Evolutionary conservation across 305 asterid species (phyloP), one percentile per base, ranked within the genome.

Genomic region (Plantago coronopus): DNA sequence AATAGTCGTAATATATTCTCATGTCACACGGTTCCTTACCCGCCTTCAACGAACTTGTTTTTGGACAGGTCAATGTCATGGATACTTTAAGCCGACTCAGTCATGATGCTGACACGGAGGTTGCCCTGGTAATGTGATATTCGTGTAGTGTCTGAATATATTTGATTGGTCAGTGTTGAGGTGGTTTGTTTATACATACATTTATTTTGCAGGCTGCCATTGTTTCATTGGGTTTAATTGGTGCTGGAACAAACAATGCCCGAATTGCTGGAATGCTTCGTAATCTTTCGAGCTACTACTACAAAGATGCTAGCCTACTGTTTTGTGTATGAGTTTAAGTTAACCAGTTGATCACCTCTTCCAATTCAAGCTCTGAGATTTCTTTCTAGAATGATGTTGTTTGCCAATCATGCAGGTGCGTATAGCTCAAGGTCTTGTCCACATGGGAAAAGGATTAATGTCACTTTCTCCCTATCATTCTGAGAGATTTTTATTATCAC

Each of bases 241-340:
- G 99, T 54, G 96, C 96, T 54, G 99, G 99, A 71, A 93, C 99
- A 67, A 93, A 93, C 78, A 93, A 93, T 64, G 99, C 97, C 12
- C 85, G 97, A 76, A 93, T 93, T 70, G 96, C 96, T 72, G 97
- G 96, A 75, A 93, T 93, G 96, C 96, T 93, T 70, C 90, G 95
- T 13, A 93, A 87, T 69, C 82, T 93, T 54, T 89, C 99, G 46
- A 87, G 97, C 78, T 93, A 93, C 82, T 93, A 87, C 78, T 89
- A 87, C 69, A 89, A 93, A 75, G 97, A 89, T 71, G 94, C 97
- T 62, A 85, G 87, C 77, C 91, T 89, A 70, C 95, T 93, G 21
- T 93, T 93, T 63, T 89, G 94, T 69, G 99, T 93, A 85, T 63
- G 86, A 57, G 27, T 62, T 72, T 65, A 59, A 46, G 69, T 66